Percentiles rank a stretch among this genome's conserved stretches.
Evolutionary conservation across 106 monocot genomes (phyloP).

Genomic region (Dendrobium catenatum): DNA sequence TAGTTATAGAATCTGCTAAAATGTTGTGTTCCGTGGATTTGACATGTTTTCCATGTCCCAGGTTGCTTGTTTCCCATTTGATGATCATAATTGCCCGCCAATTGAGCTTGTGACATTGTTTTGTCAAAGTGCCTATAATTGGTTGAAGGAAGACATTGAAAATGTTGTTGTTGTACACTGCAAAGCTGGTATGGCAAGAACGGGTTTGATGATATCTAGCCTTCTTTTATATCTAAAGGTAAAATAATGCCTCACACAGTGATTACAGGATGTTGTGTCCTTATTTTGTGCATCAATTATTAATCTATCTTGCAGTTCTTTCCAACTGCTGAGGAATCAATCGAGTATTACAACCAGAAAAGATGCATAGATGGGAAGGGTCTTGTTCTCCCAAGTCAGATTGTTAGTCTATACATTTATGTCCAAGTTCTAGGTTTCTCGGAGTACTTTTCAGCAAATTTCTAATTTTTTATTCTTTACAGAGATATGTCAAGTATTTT

Average conservation of each 20-base stretch:
- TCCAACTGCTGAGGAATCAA: conserved; percentile 96
- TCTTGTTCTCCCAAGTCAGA: conserved; percentile 98
- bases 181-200: conserved; percentile 99
- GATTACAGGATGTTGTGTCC: neutral
- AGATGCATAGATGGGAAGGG: conserved; percentile 96
- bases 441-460: neutral
- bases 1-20: neutral
- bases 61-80: conserved; percentile 97
- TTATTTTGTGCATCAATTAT: neutral
- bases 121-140: conserved; percentile 96
- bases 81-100: conserved; percentile 98
- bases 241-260: conserved; percentile 9
- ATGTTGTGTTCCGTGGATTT: neutral
- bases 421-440: neutral
- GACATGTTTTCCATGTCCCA: conserved; percentile 18
- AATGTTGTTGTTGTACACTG: conserved; percentile 98
- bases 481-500: conserved; percentile 99
- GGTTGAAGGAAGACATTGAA: conserved; percentile 99
- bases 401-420: conserved; percentile 68
- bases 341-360: conserved; percentile 98
- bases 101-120: conserved; percentile 81
- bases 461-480: conserved; percentile 18
- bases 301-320: conserved; percentile 59
- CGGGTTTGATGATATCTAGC: conserved; percentile 96
- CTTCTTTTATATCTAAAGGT: conserved; percentile 96